Evolutionary conservation across 805 yeast genomes (phyloP).

Genomic region (Maudiozyma turicensis): DNA sequence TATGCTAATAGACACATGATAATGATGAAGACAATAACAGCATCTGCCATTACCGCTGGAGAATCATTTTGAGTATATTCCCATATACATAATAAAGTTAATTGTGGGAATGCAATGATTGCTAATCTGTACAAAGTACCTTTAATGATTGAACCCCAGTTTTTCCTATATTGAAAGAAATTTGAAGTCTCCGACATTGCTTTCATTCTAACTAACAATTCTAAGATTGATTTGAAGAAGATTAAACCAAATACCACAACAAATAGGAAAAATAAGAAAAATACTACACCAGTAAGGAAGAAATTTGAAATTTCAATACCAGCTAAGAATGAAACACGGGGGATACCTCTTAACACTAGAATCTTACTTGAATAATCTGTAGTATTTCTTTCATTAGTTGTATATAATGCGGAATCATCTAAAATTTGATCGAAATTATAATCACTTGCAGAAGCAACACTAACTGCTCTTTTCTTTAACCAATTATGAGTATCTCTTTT

Average conservation of each 20-base stretch:
- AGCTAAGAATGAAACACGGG: constrained; percentile 80
- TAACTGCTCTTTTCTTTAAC: constrained; percentile 30
- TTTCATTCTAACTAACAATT: constrained; percentile 48
- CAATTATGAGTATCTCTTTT: constrained; percentile 3
- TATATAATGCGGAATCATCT: constrained; percentile 44
- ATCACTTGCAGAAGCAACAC: constrained; percentile 26
- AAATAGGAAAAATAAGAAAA: constrained; percentile 69
- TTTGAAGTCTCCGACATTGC: constrained; percentile 47
- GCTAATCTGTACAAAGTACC: constrained; percentile 82
- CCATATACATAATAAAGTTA: constrained; percentile 77
- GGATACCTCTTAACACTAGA: constrained; percentile 79
- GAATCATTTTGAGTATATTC: constrained; percentile 79
- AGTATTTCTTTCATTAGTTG: constrained; percentile 59
- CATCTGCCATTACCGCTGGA: constrained; percentile 72
- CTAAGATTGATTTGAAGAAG: constrained; percentile 61
- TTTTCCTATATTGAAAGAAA: constrained; percentile 66
- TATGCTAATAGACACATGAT: constrained; percentile 50
- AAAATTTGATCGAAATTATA: constrained; percentile 42
- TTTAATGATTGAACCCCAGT: constrained; percentile 78
- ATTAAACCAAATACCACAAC: constrained; percentile 46
- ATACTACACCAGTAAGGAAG: constrained; percentile 78
- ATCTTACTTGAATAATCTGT: constrained; percentile 53
- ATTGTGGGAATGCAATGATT: constrained; percentile 79
- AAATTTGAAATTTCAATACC: constrained; percentile 78
- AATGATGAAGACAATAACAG: constrained; percentile 56